A percentile compares a stretch with the other conserved stretches of the same genome.
Evolutionary conservation across 257 asterid species (phyloP).

Genomic region (Gynochthodes officinalis): DNA sequence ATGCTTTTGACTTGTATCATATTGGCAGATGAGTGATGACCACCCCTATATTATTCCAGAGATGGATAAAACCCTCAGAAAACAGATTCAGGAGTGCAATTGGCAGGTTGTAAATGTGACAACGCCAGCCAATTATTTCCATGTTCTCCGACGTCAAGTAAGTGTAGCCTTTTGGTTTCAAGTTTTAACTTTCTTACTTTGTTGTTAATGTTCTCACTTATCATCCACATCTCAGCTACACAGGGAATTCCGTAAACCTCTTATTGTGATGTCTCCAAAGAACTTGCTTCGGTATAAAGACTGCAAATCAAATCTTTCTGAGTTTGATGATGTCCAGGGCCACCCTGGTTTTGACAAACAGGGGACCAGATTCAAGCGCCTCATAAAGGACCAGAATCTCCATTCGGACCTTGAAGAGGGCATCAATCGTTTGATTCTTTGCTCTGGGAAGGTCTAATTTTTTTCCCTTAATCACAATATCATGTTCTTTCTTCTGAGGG

Average conservation of each 20-base stretch:
- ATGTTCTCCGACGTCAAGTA: slow-evolving; percentile 96
- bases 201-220: slow-evolving; percentile 24
- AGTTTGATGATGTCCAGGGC: slow-evolving; percentile 94
- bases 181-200: slow-evolving; percentile 3
- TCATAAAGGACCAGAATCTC: slow-evolving; percentile 75
- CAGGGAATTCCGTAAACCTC: slow-evolving; percentile 94
- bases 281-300: slow-evolving; percentile 90
- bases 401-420: slow-evolving; percentile 87
- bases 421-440: slow-evolving; percentile 72
- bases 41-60: slow-evolving; percentile 86
- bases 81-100: slow-evolving; percentile 94
- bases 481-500: background rate
- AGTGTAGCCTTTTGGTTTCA: slow-evolving; percentile 23
- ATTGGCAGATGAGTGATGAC: slow-evolving; percentile 93
- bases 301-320: slow-evolving; percentile 82
- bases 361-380: slow-evolving; percentile 97
- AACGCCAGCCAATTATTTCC: slow-evolving; percentile 98
- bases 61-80: slow-evolving; percentile 91
- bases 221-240: slow-evolving; percentile 51
- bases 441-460: slow-evolving; percentile 83
- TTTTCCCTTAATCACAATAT: slow-evolving; percentile 9
- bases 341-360: slow-evolving; percentile 96
- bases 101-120: slow-evolving; percentile 99
- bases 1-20: slow-evolving; percentile 7
- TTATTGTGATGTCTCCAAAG: slow-evolving; percentile 93